Evolutionary conservation across 345 rosid genomes (phyloP).

Genomic region (Lagerstroemia speciosa): DNA sequence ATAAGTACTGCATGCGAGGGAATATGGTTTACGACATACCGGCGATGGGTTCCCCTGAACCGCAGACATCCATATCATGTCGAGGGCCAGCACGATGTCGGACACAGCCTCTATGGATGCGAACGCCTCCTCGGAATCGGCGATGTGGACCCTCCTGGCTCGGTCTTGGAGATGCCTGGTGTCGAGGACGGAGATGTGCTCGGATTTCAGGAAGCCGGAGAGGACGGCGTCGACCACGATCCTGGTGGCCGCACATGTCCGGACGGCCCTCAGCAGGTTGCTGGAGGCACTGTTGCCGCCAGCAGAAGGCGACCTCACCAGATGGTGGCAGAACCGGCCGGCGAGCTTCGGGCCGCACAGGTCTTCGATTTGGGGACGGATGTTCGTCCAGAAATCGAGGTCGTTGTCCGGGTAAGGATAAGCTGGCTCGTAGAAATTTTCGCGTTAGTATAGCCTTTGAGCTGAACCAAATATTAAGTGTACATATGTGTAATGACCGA

Average conservation of each 20-base stretch:
- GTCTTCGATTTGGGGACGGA: constrained; percentile 5
- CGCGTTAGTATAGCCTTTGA: background rate
- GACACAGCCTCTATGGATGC: constrained; percentile 4
- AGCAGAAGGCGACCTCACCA: background rate
- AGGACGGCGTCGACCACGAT: constrained; percentile 5
- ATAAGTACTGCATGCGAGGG: no score
- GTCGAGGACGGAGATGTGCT: constrained; percentile 7
- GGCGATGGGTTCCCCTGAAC: background rate
- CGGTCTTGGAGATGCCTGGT: background rate
- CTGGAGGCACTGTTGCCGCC: background rate
- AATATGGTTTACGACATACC: no score
- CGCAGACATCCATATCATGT: background rate
- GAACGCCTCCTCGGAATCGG: background rate
- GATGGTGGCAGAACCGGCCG: background rate
- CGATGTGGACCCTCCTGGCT: background rate
- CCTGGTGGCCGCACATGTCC: constrained; percentile 10
- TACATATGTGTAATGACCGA: no score
- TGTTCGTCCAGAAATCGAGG: constrained; percentile 8
- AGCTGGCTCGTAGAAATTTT: constrained; percentile 1
- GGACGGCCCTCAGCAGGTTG: constrained; percentile 1
- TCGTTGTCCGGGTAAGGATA: constrained; percentile 8
- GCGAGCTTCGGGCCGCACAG: background rate
- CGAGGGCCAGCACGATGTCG: constrained; percentile 2
- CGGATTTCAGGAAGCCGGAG: constrained; percentile 7
- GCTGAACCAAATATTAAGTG: no score